Conservation (phyloP, 352 stramenopile species). For the Globisporangium iwayamae region DNA sequence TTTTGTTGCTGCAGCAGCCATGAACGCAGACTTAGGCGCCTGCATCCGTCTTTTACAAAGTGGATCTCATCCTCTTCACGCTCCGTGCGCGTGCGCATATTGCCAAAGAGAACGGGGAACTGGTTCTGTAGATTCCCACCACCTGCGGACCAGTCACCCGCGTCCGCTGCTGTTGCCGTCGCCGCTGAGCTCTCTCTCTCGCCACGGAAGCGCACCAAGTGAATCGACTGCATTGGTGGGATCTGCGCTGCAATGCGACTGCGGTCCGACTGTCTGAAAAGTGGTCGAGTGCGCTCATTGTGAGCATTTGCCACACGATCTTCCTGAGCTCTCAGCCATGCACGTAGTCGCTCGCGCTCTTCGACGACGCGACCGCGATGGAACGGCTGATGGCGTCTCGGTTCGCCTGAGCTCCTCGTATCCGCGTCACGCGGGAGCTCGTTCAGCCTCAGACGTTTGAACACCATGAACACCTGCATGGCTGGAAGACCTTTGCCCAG, state of each 20-base stretch:
- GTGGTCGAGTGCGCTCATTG: background rate
- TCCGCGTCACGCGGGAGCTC: constrained; percentile 17
- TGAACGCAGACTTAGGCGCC: constrained; percentile 28
- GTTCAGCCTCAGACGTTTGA: constrained; percentile 38
- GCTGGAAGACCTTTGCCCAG: constrained; percentile 41
- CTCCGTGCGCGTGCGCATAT: background rate
- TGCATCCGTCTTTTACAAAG: constrained; percentile 24
- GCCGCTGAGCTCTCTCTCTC: background rate
- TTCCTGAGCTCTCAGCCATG: constrained; percentile 6
- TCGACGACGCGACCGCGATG: constrained; percentile 11
- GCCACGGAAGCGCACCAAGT: constrained; percentile 5
- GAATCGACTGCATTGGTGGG: constrained; percentile 3
- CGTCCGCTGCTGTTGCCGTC: background rate
- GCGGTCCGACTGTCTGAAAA: background rate
- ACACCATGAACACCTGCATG: constrained; percentile 77
- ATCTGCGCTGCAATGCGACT: background rate
- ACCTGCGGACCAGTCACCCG: background rate
- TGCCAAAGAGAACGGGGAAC: constrained; percentile 8
- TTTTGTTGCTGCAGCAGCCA: constrained; percentile 36
- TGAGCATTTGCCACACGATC: background rate
- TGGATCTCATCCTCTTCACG: constrained; percentile 13
- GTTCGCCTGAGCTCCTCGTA: background rate
- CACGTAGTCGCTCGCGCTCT: constrained; percentile 19
- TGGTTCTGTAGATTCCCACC: constrained; percentile 6
- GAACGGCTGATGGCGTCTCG: background rate